A percentile compares a stretch with the other conserved stretches of the same genome.
Evolutionary conservation across 2,329 filamentous ascomycete genomes (phyloP).

Genomic region (Fusarium pseudograminearum): DNA sequence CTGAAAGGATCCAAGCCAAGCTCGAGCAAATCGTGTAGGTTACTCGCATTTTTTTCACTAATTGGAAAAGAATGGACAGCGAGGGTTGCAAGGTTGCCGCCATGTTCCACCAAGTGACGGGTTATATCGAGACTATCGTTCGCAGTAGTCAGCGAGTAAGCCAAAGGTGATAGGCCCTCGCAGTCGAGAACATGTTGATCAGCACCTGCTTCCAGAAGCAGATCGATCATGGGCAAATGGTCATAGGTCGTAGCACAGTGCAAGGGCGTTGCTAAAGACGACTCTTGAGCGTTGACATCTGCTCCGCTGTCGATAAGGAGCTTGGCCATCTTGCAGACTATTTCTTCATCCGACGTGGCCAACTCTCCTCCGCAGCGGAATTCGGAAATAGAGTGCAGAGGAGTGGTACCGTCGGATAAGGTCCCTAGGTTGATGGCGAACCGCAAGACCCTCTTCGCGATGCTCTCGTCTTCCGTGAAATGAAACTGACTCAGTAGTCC

Average conservation of each 20-base stretch:
- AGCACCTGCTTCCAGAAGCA: slow-evolving; percentile 38
- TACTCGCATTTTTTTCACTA: not conserved
- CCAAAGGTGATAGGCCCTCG: slow-evolving; percentile 20
- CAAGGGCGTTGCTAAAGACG: slow-evolving; percentile 21
- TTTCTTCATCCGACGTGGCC: not conserved
- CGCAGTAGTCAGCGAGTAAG: slow-evolving; percentile 1
- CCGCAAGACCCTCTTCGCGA: slow-evolving; percentile 17
- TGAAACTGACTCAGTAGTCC: slow-evolving; percentile 11
- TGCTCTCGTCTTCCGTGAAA: not conserved
- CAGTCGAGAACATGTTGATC: slow-evolving; percentile 28
- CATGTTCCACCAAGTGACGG: slow-evolving; percentile 23
- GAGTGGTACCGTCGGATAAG: slow-evolving; percentile 1
- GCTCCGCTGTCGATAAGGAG: slow-evolving; percentile 29
- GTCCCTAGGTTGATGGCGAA: slow-evolving; percentile 30
- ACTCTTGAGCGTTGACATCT: slow-evolving; percentile 37
- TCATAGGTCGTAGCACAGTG: slow-evolving; percentile 15
- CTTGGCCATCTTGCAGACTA: slow-evolving; percentile 14
- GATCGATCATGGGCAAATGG: not conserved
- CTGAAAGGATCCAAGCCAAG: slow-evolving; percentile 34
- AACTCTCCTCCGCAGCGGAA: not conserved
- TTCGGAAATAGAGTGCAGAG: slow-evolving; percentile 33
- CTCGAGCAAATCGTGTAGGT: slow-evolving; percentile 10
- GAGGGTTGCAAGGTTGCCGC: slow-evolving; percentile 24
- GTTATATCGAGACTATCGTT: not conserved
- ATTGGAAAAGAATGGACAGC: not conserved